A percentile compares a stretch with the other conserved stretches of the same genome.
phyloP scores from a whole-genome alignment of 116 monocot species.

The Zostera marina region DNA sequence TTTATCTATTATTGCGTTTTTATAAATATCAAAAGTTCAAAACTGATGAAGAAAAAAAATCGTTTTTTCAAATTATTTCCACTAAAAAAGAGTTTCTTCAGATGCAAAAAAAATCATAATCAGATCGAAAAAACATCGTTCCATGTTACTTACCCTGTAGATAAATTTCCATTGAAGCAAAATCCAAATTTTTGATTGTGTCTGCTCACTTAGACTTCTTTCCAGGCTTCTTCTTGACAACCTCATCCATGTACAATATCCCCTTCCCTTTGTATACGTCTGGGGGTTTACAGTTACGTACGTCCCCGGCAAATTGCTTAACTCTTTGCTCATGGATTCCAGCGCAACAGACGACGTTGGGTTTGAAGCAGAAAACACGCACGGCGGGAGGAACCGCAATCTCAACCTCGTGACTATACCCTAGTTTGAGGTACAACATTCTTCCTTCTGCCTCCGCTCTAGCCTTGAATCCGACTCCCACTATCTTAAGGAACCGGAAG shows the following conservation, averaged over 20 bases:
- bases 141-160: too few species aligned
- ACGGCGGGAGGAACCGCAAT: slow-evolving; percentile 62
- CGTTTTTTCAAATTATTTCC: too few species aligned
- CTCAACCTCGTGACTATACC: slow-evolving; percentile 80
- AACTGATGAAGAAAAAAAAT: too few species aligned
- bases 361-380: slow-evolving; percentile 78
- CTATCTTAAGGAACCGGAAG: slow-evolving; percentile 71
- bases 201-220: slow-evolving; percentile 53
- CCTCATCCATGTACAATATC: slow-evolving; percentile 78
- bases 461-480: slow-evolving; percentile 78
- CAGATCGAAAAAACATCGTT: too few species aligned
- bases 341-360: slow-evolving; percentile 74
- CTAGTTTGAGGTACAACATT: slow-evolving; percentile 54
- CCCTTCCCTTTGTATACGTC: slow-evolving; percentile 95
- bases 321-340: slow-evolving; percentile 76
- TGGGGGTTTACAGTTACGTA: slow-evolving; percentile 74
- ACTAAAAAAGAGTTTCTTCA: too few species aligned
- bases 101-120: too few species aligned
- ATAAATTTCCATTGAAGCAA: too few species aligned
- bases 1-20: too few species aligned
- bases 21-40: too few species aligned
- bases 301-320: slow-evolving; percentile 63
- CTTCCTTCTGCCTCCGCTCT: slow-evolving; percentile 56
- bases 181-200: too few species aligned
- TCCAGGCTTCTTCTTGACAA: slow-evolving; percentile 72